Evolutionary conservation across 2,329 filamentous ascomycete genomes (phyloP).

Genomic region (Tolypocladium guangdongense): DNA sequence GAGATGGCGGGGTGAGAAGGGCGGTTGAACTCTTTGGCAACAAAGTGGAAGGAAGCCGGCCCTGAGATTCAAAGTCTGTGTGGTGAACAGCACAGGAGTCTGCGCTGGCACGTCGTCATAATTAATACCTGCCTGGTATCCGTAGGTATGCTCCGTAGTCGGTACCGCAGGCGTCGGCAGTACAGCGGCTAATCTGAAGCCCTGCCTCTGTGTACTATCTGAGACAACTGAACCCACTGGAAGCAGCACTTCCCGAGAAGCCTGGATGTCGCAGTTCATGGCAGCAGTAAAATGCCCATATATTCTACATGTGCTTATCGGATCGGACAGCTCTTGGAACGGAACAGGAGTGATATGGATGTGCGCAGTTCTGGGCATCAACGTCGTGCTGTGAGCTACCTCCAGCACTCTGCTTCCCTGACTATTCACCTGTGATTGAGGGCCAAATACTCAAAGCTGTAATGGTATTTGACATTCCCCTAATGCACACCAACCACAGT

Average conservation of each 20-base stretch:
- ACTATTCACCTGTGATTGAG: neutral
- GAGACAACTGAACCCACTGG: neutral
- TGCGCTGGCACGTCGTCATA: neutral
- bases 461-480: neutral
- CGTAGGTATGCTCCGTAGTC: too few relatives aligned
- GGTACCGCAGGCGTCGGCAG: neutral
- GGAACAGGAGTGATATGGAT: neutral
- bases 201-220: too few relatives aligned
- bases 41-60: neutral
- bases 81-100: neutral
- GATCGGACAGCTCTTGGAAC: neutral
- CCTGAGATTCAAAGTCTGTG: neutral
- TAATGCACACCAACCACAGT: neutral
- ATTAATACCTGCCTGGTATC: too few relatives aligned
- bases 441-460: neutral
- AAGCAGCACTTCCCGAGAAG: neutral
- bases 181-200: neutral
- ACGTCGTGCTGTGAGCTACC: neutral
- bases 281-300: neutral
- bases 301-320: neutral
- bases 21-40: neutral
- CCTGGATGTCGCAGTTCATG: neutral
- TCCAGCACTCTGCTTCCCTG: neutral
- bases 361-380: neutral
- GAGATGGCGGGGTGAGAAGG: neutral